Evolutionary conservation across 371 early-diverging fungal species (phyloP).

Genomic region (Mortierella sp.): DNA sequence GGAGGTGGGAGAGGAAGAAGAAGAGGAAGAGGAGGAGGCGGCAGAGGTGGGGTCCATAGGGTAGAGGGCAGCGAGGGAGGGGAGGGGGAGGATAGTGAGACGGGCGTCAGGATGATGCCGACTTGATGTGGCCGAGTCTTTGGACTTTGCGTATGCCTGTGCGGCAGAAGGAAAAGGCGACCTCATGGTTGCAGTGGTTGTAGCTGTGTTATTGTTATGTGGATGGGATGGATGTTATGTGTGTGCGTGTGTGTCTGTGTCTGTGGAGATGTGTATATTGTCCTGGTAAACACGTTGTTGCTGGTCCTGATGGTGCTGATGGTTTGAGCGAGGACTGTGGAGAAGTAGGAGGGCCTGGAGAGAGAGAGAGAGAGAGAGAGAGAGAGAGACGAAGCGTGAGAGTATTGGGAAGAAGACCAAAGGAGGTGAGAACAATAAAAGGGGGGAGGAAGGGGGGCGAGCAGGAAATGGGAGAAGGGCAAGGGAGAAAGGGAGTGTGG

Average conservation of each 20-base stretch:
- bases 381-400: background rate
- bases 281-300: conserved; percentile 8
- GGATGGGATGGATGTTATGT: background rate
- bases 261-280: background rate
- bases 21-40: conserved; percentile 13
- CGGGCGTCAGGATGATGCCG: conserved; percentile 57
- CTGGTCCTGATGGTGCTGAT: conserved; percentile 6
- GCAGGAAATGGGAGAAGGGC: background rate
- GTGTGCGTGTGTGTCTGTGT: background rate
- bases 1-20: background rate
- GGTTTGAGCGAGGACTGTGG: background rate
- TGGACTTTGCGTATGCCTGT: conserved; percentile 57
- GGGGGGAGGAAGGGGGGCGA: background rate
- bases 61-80: conserved; percentile 54
- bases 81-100: conserved; percentile 57
- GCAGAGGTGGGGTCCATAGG: conserved; percentile 30
- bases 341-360: background rate
- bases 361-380: background rate
- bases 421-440: background rate
- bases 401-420: background rate
- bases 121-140: conserved; percentile 53
- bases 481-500: background rate
- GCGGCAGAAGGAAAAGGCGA: conserved; percentile 56
- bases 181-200: conserved; percentile 27
- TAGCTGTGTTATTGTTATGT: background rate